phyloP scores from a whole-genome alignment of 2,329 filamentous ascomycete species.

The Xylariales sp. region DNA sequence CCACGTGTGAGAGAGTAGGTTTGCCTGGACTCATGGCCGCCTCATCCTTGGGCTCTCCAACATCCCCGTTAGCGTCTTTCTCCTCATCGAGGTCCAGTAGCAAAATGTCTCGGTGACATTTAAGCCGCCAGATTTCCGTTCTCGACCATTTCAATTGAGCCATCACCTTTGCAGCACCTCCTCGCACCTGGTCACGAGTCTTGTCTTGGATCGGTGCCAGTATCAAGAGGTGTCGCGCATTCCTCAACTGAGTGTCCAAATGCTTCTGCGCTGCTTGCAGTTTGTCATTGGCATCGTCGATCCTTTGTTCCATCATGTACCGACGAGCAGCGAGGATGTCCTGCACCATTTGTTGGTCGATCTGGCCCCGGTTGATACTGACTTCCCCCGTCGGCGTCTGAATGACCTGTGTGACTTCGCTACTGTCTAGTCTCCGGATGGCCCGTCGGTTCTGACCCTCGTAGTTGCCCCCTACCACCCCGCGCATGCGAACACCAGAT shows the following conservation, averaged over 20 bases:
- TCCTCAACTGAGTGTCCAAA: conserved; percentile 77
- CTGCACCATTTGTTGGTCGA: conserved; percentile 76
- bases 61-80: conserved; percentile 34
- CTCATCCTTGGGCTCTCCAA: conserved; percentile 17
- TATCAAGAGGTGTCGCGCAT: conserved; percentile 84
- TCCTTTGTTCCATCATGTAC: conserved; percentile 78
- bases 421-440: conserved; percentile 65
- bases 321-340: conserved; percentile 80
- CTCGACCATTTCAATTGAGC: conserved; percentile 92
- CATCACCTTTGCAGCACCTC: conserved; percentile 76
- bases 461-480: conserved; percentile 78
- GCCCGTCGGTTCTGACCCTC: conserved; percentile 74
- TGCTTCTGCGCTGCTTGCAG: conserved; percentile 68
- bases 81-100: conserved; percentile 83
- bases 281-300: conserved; percentile 77
- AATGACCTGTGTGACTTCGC: conserved; percentile 54
- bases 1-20: conserved; percentile 21
- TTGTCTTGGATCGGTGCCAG: conserved; percentile 88
- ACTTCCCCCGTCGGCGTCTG: conserved; percentile 71
- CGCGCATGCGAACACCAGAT: conserved; percentile 84
- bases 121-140: conserved; percentile 88
- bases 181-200: conserved; percentile 79
- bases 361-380: conserved; percentile 65
- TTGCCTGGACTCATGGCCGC: conserved; percentile 14
- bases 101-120: conserved; percentile 85